Percentiles rank a stretch among this genome's conserved stretches.
phyloP scores from a whole-genome alignment of 768 basidiomycete genomes.

The Gelatoporia subvermispora region DNA sequence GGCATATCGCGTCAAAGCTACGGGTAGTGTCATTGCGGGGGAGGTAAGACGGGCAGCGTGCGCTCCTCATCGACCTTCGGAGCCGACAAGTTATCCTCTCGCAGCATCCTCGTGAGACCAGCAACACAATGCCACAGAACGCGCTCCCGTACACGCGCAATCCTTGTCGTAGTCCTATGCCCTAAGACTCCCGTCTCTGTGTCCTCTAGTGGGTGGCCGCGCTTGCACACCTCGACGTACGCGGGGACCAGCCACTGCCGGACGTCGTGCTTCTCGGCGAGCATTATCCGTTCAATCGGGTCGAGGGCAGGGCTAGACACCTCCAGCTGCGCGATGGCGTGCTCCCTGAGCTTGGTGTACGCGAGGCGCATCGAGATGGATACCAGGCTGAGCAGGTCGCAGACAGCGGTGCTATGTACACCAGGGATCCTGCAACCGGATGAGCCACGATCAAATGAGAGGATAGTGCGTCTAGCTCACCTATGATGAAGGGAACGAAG shows the following conservation, averaged over 20 bases:
- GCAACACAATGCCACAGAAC: not conserved
- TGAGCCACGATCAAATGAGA: not conserved
- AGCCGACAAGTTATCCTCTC: no score
- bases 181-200: constrained; percentile 28
- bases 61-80: no score
- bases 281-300: constrained; percentile 26
- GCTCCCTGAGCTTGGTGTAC: constrained; percentile 26
- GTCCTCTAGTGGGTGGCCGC: constrained; percentile 23
- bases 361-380: constrained; percentile 32
- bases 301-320: constrained; percentile 13
- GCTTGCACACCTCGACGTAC: constrained; percentile 31
- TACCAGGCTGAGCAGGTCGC: constrained; percentile 32
- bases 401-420: constrained; percentile 11
- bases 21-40: no score
- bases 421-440: constrained; percentile 12
- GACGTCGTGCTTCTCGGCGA: constrained; percentile 31
- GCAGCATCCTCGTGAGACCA: no score
- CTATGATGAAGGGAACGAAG: constrained; percentile 32
- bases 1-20: no score
- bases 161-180: constrained; percentile 6
- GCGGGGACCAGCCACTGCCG: constrained; percentile 31
- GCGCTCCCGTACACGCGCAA: constrained; percentile 17
- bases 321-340: constrained; percentile 28
- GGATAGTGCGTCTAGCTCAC: constrained; percentile 16
- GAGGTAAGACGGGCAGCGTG: no score